Evolutionary conservation across 257 asterid genomes (phyloP).

Genomic region (Solanum sitiens): DNA sequence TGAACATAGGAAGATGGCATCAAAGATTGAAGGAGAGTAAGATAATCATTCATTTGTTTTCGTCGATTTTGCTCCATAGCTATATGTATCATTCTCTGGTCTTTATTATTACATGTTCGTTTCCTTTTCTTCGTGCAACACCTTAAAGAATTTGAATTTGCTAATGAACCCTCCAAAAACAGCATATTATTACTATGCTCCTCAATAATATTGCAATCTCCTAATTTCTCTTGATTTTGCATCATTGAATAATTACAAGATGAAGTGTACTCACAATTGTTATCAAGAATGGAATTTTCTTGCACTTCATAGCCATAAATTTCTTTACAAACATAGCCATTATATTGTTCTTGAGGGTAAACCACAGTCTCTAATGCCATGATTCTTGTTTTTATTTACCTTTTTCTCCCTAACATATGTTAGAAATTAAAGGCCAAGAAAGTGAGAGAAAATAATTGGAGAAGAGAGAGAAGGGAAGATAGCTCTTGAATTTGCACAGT

Average conservation of each 20-base stretch:
- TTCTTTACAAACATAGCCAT: conserved; percentile 14
- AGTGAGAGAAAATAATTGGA: neutral
- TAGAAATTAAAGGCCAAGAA: neutral
- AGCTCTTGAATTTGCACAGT: neutral
- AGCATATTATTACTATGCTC: neutral
- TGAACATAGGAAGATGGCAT: conserved; percentile 33
- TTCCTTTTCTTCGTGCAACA: neutral
- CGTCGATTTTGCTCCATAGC: neutral
- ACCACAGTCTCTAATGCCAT: conserved; percentile 26
- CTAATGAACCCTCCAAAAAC: neutral
- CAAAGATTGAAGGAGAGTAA: conserved; percentile 20
- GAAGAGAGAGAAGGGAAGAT: neutral
- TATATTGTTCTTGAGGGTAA: conserved; percentile 14
- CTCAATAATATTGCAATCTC: neutral
- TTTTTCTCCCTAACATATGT: neutral
- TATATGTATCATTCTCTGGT: neutral
- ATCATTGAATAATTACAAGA: conserved; percentile 1
- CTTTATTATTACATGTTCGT: neutral
- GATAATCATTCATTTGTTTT: conserved; percentile 10
- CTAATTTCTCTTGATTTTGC: neutral
- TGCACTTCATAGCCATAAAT: conserved; percentile 7
- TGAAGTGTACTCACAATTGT: neutral
- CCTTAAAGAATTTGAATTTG: neutral
- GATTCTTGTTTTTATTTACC: neutral
- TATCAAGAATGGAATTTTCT: neutral